Conservation (phyloP, 1,139 yeast genomes). For the Yamadazyma dendronema region DNA sequence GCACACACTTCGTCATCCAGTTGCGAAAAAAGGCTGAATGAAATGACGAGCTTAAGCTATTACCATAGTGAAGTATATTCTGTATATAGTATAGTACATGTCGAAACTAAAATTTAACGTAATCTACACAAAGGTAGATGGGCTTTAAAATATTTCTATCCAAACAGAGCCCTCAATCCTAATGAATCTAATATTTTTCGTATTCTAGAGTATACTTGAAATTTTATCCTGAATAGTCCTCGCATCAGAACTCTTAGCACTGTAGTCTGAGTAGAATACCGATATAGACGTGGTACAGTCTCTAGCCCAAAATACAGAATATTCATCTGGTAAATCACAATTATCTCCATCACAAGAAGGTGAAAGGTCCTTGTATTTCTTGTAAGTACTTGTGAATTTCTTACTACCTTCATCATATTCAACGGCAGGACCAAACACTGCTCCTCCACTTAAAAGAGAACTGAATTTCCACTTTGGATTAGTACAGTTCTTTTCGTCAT, state of each 20-base stretch:
- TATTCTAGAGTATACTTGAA: constrained; percentile 1
- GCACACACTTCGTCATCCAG: too few species aligned
- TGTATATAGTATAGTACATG: not conserved
- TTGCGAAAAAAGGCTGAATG: too few species aligned
- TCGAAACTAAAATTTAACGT: too few species aligned
- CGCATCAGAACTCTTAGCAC: constrained; percentile 18
- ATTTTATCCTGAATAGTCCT: constrained; percentile 1
- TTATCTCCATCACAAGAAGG: constrained; percentile 26
- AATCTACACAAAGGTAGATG: too few species aligned
- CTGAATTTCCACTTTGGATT: constrained; percentile 39
- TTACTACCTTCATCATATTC: constrained; percentile 21
- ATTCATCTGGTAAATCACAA: constrained; percentile 37
- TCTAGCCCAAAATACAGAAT: constrained; percentile 21
- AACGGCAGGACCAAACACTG: constrained; percentile 28
- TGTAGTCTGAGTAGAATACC: constrained; percentile 40
- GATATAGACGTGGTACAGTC: constrained; percentile 37
- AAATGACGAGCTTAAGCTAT: too few species aligned
- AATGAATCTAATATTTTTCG: not conserved
- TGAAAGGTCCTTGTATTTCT: constrained; percentile 10
- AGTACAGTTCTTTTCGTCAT: constrained; percentile 27
- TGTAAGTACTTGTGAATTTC: constrained; percentile 9
- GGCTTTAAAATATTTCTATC: not conserved
- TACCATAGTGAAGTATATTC: not conserved
- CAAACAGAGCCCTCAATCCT: not conserved
- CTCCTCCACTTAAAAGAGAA: constrained; percentile 38